phyloP scores from a whole-genome alignment of 1,284 basidiomycete species.

The Sporisorium scitamineum region DNA sequence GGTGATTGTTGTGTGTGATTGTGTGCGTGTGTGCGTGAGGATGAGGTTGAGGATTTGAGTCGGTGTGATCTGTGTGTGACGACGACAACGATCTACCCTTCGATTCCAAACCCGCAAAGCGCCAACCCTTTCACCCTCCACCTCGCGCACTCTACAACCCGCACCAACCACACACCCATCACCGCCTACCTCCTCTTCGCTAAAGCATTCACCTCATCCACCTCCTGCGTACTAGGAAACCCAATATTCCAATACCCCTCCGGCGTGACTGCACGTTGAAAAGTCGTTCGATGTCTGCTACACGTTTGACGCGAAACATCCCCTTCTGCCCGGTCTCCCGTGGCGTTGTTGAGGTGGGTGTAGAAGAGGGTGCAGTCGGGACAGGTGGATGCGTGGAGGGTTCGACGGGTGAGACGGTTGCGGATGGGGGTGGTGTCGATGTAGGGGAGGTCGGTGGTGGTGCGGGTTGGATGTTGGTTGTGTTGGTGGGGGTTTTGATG shows the following conservation, averaged over 20 bases:
- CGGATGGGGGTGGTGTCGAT: constrained; percentile 33
- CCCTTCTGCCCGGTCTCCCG: not conserved
- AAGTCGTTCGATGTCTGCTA: constrained; percentile 33
- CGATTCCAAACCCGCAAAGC: no score
- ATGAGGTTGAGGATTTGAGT: no score
- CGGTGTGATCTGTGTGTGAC: no score
- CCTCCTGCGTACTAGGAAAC: constrained; percentile 43
- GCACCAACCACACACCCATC: not conserved
- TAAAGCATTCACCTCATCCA: constrained; percentile 19
- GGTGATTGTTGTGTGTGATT: no score
- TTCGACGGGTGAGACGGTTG: constrained; percentile 16
- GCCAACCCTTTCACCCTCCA: no score
- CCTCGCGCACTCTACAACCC: no score
- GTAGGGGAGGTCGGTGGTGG: constrained; percentile 1
- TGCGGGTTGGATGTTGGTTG: not conserved
- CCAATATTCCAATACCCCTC: constrained; percentile 47
- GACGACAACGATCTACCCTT: no score
- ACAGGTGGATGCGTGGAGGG: constrained; percentile 29
- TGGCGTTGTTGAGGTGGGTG: constrained; percentile 17
- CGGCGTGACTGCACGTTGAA: constrained; percentile 21
- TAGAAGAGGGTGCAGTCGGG: constrained; percentile 47
- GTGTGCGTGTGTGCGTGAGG: no score
- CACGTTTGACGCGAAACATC: constrained; percentile 23
- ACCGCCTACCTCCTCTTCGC: not conserved
- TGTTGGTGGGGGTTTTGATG: not conserved